These are phyloP conservation scores for Alternaria infectoria DNA, from an alignment of 2,329 filamentous ascomycete species.

Conservation along the genomic window DNA sequence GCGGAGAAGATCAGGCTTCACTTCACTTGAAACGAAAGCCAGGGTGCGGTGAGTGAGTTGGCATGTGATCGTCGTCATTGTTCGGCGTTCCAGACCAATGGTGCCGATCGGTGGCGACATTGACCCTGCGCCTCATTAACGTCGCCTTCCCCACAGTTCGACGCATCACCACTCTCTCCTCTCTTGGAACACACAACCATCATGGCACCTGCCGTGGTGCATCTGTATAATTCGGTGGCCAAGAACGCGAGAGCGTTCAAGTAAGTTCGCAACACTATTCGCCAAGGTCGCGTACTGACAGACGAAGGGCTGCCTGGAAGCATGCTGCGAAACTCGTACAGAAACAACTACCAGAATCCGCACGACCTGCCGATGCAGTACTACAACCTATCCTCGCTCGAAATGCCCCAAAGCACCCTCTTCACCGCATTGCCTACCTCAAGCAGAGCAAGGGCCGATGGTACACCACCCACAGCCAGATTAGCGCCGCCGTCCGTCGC, in stretches of 20 bases:
- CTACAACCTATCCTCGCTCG: slow-evolving; percentile 67
- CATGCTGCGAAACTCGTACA: slow-evolving; percentile 55
- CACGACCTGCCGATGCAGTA: slow-evolving; percentile 54
- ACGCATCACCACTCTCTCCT: slow-evolving; percentile 13
- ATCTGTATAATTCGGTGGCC: slow-evolving; percentile 49
- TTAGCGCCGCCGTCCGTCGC: slow-evolving; percentile 54
- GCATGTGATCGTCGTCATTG: slow-evolving; percentile 26
- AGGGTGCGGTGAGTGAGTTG: slow-evolving; percentile 7
- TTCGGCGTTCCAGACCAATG: slow-evolving; percentile 17
- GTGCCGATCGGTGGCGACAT: slow-evolving; percentile 17
- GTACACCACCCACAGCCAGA: slow-evolving; percentile 63
- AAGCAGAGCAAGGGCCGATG: slow-evolving; percentile 69
- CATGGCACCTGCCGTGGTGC: slow-evolving; percentile 49
- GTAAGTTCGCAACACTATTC: slow-evolving; percentile 30
- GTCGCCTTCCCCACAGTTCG: slow-evolving; percentile 26
- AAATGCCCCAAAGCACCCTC: slow-evolving; percentile 62
- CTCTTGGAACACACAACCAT: slow-evolving; percentile 28
- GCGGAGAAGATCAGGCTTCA: background rate
- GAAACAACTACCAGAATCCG: slow-evolving; percentile 51
- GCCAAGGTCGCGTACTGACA: slow-evolving; percentile 17
- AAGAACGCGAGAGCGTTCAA: slow-evolving; percentile 51
- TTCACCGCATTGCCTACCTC: slow-evolving; percentile 67
- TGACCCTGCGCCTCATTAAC: slow-evolving; percentile 30
- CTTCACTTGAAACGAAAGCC: background rate
- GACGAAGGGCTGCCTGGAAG: slow-evolving; percentile 54